A percentile compares a stretch with the other conserved stretches of the same genome.
These are phyloP conservation scores for Podospora sp. DNA, from an alignment of 495 filamentous ascomycete species.

Conservation along the genomic window DNA sequence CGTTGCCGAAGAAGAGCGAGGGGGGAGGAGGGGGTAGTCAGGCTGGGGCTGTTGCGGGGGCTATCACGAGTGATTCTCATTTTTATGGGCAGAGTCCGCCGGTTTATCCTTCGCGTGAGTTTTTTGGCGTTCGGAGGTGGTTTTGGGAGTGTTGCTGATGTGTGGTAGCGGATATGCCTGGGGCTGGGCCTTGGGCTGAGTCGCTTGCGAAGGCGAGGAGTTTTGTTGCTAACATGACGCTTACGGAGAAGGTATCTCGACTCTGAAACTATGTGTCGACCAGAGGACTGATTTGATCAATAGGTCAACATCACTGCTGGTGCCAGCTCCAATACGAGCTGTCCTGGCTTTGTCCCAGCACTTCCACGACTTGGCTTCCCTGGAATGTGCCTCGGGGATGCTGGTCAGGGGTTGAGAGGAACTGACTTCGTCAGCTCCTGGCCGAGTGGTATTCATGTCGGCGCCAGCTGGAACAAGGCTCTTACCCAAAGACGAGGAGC, in stretches of 20 bases:
- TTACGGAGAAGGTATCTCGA: conserved; percentile 63
- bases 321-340: conserved; percentile 45
- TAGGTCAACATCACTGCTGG: conserved; percentile 59
- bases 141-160: background rate
- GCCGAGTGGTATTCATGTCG: conserved; percentile 59
- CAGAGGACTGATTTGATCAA: background rate
- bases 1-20: conserved; percentile 28
- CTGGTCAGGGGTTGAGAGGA: conserved; percentile 60
- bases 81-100: conserved; percentile 63
- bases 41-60: conserved; percentile 11
- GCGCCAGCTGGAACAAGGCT: conserved; percentile 59
- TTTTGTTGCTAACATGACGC: conserved; percentile 59
- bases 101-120: conserved; percentile 60
- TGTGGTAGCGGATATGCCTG: conserved; percentile 56
- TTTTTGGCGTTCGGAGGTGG: background rate
- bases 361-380: conserved; percentile 61
- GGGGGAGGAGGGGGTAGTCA: conserved; percentile 15
- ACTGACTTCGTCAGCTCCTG: conserved; percentile 65
- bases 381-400: conserved; percentile 66
- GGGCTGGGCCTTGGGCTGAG: conserved; percentile 47
- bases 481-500: conserved; percentile 52
- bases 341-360: conserved; percentile 54
- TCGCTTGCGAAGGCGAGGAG: conserved; percentile 55
- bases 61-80: conserved; percentile 45
- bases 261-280: conserved; percentile 28